phyloP scores from a whole-genome alignment of 495 filamentous ascomycete genomes.

The Tuber microsphaerosporum region DNA sequence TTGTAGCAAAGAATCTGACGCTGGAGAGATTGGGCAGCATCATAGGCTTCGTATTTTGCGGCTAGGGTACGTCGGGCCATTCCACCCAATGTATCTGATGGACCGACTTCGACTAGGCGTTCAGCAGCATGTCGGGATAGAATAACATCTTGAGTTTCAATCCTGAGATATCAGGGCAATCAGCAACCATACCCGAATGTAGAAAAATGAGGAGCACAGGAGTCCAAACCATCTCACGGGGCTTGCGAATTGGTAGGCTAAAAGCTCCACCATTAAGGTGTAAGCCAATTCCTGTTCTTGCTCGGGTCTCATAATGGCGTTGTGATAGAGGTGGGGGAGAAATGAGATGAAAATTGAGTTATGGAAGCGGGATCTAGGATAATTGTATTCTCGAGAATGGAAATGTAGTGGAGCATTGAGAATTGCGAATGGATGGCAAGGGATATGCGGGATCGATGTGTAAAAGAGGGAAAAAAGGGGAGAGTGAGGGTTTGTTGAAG shows the following conservation, averaged over 20 bases:
- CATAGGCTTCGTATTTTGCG: slow-evolving; percentile 97
- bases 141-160: slow-evolving; percentile 99
- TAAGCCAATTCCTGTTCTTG: slow-evolving; percentile 97
- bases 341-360: slow-evolving; percentile 21
- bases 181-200: slow-evolving; percentile 10
- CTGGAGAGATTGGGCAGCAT: slow-evolving; percentile 93
- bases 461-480: slow-evolving; percentile 31
- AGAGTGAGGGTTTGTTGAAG: slow-evolving; percentile 44
- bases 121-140: slow-evolving; percentile 91
- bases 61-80: slow-evolving; percentile 96
- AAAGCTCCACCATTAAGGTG: slow-evolving; percentile 92
- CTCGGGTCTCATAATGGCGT: slow-evolving; percentile 82
- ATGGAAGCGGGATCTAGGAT: slow-evolving; percentile 20
- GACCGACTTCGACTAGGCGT: slow-evolving; percentile 94
- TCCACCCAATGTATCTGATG: slow-evolving; percentile 89
- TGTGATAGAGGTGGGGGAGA: slow-evolving; percentile 27
- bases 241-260: slow-evolving; percentile 98
- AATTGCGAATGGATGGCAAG: slow-evolving; percentile 25
- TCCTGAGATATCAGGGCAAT: slow-evolving; percentile 46
- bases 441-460: slow-evolving; percentile 17
- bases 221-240: slow-evolving; percentile 71
- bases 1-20: slow-evolving; percentile 98
- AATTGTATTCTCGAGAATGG: slow-evolving; percentile 18
- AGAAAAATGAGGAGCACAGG: neutral
- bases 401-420: slow-evolving; percentile 18